Evolutionary conservation across 352 stramenopile genomes (phyloP).

Genomic region (Phytophthora meadii): DNA sequence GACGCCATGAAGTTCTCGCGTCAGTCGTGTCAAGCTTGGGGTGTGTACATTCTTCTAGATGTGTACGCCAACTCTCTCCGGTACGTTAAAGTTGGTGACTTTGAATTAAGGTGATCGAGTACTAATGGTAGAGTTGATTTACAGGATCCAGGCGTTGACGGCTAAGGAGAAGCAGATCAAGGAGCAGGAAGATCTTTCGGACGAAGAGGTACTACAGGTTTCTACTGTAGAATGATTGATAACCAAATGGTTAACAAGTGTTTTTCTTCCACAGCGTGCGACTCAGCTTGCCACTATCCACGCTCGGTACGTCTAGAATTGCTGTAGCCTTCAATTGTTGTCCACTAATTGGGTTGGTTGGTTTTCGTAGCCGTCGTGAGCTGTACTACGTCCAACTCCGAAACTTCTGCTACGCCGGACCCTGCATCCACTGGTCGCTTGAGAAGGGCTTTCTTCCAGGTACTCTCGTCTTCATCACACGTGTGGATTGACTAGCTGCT

Average conservation of each 20-base stretch:
- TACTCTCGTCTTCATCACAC: conserved; percentile 17
- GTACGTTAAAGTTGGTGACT: conserved; percentile 38
- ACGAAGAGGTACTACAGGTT: conserved; percentile 56
- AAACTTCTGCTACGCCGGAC: conserved; percentile 83
- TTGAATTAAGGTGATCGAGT: not conserved
- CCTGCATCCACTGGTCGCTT: conserved; percentile 85
- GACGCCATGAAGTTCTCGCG: conserved; percentile 76
- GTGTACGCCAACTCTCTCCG: conserved; percentile 79
- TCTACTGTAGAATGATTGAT: too few relatives aligned
- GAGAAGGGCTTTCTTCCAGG: conserved; percentile 73
- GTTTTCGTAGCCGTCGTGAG: conserved; percentile 56
- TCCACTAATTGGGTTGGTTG: conserved; percentile 10
- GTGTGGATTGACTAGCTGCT: not conserved
- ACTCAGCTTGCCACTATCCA: conserved; percentile 53
- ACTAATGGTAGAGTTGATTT: not conserved
- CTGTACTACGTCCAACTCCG: conserved; percentile 82
- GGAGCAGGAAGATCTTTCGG: conserved; percentile 54
- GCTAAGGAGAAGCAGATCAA: conserved; percentile 67
- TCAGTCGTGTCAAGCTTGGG: conserved; percentile 78
- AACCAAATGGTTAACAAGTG: not conserved
- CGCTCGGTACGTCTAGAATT: conserved; percentile 39
- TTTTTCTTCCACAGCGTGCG: conserved; percentile 35
- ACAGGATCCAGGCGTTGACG: conserved; percentile 66
- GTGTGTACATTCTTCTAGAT: conserved; percentile 78
- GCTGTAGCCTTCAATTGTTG: not conserved